Conservation (phyloP, 2,329 filamentous ascomycete genomes). For the Trichoderma sp. region DNA sequence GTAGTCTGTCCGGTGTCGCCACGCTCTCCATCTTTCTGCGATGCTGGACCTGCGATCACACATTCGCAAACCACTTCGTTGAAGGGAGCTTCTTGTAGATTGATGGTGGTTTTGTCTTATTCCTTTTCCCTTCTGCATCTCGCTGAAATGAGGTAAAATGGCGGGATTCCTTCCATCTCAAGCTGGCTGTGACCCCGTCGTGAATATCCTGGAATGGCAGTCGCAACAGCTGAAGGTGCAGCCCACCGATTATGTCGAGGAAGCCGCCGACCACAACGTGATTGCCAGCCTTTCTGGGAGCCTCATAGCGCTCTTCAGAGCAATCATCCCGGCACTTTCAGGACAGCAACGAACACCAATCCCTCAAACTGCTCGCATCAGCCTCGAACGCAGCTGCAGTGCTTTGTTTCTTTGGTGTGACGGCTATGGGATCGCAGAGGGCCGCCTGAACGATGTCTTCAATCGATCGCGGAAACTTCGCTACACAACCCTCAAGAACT, state of each 20-base stretch:
- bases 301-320: not conserved
- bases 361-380: not conserved
- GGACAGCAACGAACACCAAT: not conserved
- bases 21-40: not conserved
- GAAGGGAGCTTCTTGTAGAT: no score
- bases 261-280: not conserved
- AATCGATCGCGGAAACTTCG: constrained; percentile 2
- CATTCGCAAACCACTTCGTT: not conserved
- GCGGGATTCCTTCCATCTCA: not conserved
- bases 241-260: not conserved
- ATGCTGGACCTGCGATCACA: not conserved
- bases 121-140: no score
- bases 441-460: not conserved
- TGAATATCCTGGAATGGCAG: constrained; percentile 5
- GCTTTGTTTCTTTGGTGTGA: constrained; percentile 10
- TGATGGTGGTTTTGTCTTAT: no score
- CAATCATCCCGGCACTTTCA: not conserved
- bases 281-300: not conserved
- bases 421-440: constrained; percentile 1
- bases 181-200: not conserved
- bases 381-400: constrained; percentile 1
- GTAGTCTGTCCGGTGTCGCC: not conserved
- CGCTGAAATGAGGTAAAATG: not conserved
- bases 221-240: not conserved
- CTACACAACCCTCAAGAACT: not conserved